These are phyloP conservation scores for Atalantia buxifolia DNA, from an alignment of 345 rosid genomes.

Conservation along the genomic window DNA sequence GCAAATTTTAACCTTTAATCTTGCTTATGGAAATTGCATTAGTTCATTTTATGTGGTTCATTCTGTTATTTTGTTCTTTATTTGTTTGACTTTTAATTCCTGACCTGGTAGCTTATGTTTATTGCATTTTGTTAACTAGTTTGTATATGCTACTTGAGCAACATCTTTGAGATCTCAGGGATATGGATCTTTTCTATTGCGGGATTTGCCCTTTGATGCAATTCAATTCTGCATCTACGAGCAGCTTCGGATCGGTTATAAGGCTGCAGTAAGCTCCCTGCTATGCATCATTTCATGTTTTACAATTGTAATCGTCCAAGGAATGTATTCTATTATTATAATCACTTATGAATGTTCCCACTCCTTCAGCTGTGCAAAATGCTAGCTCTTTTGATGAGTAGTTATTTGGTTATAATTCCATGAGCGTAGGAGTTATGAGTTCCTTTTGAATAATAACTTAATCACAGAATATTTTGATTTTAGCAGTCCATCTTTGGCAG, in stretches of 20 bases:
- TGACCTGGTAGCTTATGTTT: background rate
- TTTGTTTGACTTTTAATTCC: background rate
- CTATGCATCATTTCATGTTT: background rate
- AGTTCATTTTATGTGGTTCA: background rate
- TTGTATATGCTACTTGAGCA: background rate
- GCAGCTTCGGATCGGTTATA: slow-evolving; percentile 89
- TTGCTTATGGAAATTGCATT: background rate
- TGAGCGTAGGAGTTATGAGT: background rate
- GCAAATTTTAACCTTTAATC: background rate
- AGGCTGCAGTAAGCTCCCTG: slow-evolving; percentile 59
- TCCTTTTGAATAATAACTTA: background rate
- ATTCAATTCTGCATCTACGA: slow-evolving; percentile 95
- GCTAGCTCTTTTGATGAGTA: background rate
- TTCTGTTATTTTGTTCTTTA: background rate
- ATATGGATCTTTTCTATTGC: slow-evolving; percentile 76
- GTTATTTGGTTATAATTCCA: background rate
- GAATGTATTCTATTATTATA: background rate
- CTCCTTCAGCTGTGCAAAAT: background rate
- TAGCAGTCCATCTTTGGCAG: background rate
- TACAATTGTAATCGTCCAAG: background rate
- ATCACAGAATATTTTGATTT: background rate
- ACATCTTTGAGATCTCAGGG: slow-evolving; percentile 50
- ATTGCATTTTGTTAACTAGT: slow-evolving; percentile 3
- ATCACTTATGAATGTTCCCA: background rate
- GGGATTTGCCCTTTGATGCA: slow-evolving; percentile 97